A percentile compares a stretch with the other conserved stretches of the same genome.
phyloP scores from a whole-genome alignment of 768 basidiomycete species.

The Collybia nuda region DNA sequence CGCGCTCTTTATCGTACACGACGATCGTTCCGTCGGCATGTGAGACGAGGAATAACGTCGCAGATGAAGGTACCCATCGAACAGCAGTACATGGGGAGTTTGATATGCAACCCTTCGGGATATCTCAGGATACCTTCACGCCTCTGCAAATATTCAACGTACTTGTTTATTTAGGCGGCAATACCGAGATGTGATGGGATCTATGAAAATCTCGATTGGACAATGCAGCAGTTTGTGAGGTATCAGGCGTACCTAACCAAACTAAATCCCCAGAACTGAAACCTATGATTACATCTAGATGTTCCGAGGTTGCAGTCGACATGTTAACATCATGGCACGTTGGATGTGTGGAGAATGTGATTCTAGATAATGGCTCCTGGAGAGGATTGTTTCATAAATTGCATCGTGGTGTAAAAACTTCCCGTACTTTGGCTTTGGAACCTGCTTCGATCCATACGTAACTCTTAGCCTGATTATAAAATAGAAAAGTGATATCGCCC shows the following conservation, averaged over 20 bases:
- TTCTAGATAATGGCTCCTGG: constrained; percentile 83
- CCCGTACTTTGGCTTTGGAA: constrained; percentile 74
- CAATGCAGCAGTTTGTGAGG: constrained; percentile 1
- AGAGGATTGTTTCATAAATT: constrained; percentile 6
- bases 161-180: constrained; percentile 88
- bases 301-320: constrained; percentile 73
- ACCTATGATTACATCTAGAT: constrained; percentile 87
- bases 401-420: neutral
- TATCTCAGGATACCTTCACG: constrained; percentile 2
- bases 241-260: constrained; percentile 74
- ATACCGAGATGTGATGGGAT: constrained; percentile 79
- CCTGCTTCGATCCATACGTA: constrained; percentile 87
- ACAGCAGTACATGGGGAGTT: constrained; percentile 86
- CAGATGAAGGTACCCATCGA: constrained; percentile 81
- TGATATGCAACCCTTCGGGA: constrained; percentile 70
- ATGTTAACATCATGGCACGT: constrained; percentile 91
- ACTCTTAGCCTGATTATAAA: constrained; percentile 85
- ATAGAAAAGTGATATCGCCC: constrained; percentile 84
- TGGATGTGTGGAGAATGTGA: constrained; percentile 84
- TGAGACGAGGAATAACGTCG: constrained; percentile 80
- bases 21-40: constrained; percentile 90
- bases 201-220: constrained; percentile 32
- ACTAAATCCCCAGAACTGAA: constrained; percentile 94
- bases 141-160: constrained; percentile 13
- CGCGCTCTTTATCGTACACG: constrained; percentile 88